These are phyloP conservation scores for Amesomyces nigricolor DNA, from an alignment of 2,329 filamentous ascomycete species.

Conservation along the genomic window DNA sequence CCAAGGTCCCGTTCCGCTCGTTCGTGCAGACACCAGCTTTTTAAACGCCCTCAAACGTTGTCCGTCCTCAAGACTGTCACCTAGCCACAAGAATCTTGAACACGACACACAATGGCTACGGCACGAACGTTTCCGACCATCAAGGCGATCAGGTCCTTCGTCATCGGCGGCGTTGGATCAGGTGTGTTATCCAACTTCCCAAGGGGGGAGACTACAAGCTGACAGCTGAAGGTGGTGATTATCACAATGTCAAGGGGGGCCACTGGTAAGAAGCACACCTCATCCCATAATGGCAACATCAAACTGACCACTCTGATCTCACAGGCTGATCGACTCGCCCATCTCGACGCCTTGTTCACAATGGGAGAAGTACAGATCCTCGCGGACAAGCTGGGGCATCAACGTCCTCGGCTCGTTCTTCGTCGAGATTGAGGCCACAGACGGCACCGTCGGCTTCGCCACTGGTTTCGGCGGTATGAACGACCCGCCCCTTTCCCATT, in stretches of 20 bases:
- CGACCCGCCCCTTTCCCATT: no score
- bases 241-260: conserved; percentile 81
- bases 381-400: conserved; percentile 89
- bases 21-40: no score
- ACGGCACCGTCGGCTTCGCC: conserved; percentile 90
- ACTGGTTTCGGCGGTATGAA: conserved; percentile 76
- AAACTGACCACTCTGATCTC: conserved; percentile 29
- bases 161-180: conserved; percentile 58
- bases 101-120: conserved; percentile 37
- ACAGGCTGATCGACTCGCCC: conserved; percentile 83
- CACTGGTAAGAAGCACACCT: conserved; percentile 50
- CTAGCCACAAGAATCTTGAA: neutral
- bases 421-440: conserved; percentile 79
- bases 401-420: conserved; percentile 91
- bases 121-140: conserved; percentile 64
- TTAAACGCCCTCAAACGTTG: no score
- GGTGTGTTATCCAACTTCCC: conserved; percentile 35
- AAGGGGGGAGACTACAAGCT: conserved; percentile 1
- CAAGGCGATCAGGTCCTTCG: conserved; percentile 66
- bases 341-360: conserved; percentile 90
- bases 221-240: conserved; percentile 61
- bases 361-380: conserved; percentile 83
- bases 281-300: no score
- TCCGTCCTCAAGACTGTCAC: no score
- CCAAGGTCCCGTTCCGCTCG: neutral